phyloP scores from a whole-genome alignment of 2,329 filamentous ascomycete species.

The Diaporthe citriasiana region DNA sequence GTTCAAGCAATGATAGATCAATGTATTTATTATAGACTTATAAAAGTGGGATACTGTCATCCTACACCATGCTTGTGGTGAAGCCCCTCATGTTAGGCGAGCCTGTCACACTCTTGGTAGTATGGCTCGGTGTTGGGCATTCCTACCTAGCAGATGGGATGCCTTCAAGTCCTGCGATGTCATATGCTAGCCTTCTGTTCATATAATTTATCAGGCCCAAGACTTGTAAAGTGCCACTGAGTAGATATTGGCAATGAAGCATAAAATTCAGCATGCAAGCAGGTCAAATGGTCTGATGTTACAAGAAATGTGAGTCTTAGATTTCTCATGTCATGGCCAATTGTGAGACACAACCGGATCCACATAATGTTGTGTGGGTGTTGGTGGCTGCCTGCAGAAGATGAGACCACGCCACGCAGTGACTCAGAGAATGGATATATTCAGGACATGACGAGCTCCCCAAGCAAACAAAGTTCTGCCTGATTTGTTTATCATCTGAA shows the following conservation, averaged over 20 bases:
- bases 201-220: too few species aligned
- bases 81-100: too few species aligned
- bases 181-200: too few species aligned
- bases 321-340: neutral
- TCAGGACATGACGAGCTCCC: too few species aligned
- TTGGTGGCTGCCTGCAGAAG: conserved; percentile 18
- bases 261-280: neutral
- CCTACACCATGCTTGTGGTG: too few species aligned
- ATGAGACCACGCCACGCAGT: neutral
- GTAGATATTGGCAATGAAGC: neutral
- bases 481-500: neutral
- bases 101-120: too few species aligned
- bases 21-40: too few species aligned
- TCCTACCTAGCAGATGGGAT: too few species aligned
- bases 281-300: neutral
- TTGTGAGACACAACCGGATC: neutral
- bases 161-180: too few species aligned
- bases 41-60: too few species aligned
- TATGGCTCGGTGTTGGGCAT: too few species aligned
- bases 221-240: neutral
- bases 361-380: neutral
- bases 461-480: neutral
- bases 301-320: neutral
- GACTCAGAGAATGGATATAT: neutral
- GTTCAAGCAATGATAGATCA: too few species aligned